These are phyloP conservation scores for Trichoderma sp. DNA, from an alignment of 2,329 filamentous ascomycete species.

Conservation along the genomic window DNA sequence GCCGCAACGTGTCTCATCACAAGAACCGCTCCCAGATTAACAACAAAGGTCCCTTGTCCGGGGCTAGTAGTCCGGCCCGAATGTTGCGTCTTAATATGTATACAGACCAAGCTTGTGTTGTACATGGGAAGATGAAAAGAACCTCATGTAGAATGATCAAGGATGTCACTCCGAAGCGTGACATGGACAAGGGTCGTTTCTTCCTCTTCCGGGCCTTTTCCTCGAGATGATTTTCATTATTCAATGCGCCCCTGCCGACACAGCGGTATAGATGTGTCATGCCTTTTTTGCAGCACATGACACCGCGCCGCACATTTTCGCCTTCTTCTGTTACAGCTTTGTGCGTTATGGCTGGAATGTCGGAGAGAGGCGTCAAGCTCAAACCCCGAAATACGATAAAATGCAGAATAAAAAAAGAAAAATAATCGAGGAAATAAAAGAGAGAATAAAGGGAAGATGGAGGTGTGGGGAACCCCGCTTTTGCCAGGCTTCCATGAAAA, in stretches of 20 bases:
- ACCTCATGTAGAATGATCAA: too few species aligned
- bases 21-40: constrained; percentile 9
- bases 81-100: neutral
- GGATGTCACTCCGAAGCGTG: neutral
- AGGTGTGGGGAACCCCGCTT: constrained; percentile 18
- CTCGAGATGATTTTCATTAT: neutral
- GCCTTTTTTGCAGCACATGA: constrained; percentile 6
- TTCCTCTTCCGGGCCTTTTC: neutral
- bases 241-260: neutral
- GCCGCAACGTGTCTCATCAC: constrained; percentile 19
- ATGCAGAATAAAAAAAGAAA: neutral
- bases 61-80: neutral
- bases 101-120: too few species aligned
- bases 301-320: neutral
- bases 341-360: neutral
- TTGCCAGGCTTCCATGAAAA: constrained; percentile 21
- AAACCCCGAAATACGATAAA: neutral
- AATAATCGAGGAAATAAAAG: neutral
- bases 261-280: neutral
- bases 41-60: neutral
- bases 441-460: neutral
- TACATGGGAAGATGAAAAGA: neutral
- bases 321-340: too few species aligned
- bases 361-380: constrained; percentile 1
- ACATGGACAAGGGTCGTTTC: neutral